A percentile compares a stretch with the other conserved stretches of the same genome.
Conservation (phyloP, 257 asterid genomes). For the Lithospermum erythrorhizon region DNA sequence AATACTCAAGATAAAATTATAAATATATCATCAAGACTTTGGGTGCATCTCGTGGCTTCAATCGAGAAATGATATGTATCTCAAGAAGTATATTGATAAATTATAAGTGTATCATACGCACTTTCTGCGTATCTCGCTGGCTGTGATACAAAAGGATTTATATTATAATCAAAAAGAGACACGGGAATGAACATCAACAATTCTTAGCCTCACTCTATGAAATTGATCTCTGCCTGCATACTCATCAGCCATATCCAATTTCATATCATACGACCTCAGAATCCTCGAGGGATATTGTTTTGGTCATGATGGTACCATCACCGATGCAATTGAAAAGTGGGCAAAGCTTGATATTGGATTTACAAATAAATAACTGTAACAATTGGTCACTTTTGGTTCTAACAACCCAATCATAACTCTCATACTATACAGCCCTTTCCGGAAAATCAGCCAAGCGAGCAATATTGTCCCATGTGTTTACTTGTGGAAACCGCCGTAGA, state of each 20-base stretch:
- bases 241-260: conserved; percentile 80
- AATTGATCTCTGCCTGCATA: conserved; percentile 95
- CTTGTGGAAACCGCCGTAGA: no score
- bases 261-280: conserved; percentile 67
- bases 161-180: conserved; percentile 70
- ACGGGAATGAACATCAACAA: conserved; percentile 53
- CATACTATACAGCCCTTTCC: no score
- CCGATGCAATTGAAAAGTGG: conserved; percentile 84
- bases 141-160: conserved; percentile 93
- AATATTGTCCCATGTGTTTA: no score
- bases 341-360: conserved; percentile 74
- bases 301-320: conserved; percentile 90
- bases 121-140: no score
- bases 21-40: no score
- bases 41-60: conserved; percentile 55
- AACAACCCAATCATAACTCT: no score
- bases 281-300: conserved; percentile 53
- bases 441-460: no score
- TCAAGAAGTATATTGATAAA: conserved; percentile 73
- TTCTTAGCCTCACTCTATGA: conserved; percentile 95
- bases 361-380: no score
- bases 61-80: conserved; percentile 44
- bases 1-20: no score
- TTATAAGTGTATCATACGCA: no score
- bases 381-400: no score